A percentile compares a stretch with the other conserved stretches of the same genome.
These are phyloP conservation scores for Salix brachista DNA, from an alignment of 345 rosid genomes.

Conservation along the genomic window DNA sequence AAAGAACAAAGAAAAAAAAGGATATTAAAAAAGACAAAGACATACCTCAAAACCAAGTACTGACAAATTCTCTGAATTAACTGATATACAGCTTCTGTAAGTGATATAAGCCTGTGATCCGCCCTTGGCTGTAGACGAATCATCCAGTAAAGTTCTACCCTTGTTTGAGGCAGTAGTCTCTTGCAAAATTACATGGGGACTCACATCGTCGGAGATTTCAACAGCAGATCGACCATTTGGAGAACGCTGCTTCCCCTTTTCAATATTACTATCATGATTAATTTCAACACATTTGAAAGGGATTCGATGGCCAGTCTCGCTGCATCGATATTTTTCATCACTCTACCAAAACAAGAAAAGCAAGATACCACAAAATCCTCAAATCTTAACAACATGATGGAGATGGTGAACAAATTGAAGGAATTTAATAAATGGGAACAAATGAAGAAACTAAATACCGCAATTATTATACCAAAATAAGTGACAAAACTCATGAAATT, in stretches of 20 bases:
- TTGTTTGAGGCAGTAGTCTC: conserved; percentile 18
- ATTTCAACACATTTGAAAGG: conserved; percentile 68
- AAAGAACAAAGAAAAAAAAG: conserved; percentile 9
- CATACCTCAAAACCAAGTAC: conserved; percentile 86
- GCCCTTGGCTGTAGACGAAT: conserved; percentile 28
- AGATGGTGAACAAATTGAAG: background rate
- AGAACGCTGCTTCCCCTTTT: conserved; percentile 33
- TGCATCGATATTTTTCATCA: conserved; percentile 70
- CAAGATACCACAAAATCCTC: background rate
- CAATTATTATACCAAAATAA: background rate
- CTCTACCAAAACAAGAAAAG: conserved; percentile 31
- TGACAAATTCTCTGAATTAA: conserved; percentile 67
- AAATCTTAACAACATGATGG: background rate
- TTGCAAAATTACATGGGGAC: conserved; percentile 8
- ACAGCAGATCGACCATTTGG: conserved; percentile 31
- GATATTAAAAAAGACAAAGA: background rate
- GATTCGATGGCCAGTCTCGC: conserved; percentile 94
- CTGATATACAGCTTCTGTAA: conserved; percentile 83
- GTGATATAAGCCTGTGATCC: conserved; percentile 57
- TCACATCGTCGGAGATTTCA: conserved; percentile 27
- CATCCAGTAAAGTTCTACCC: conserved; percentile 48
- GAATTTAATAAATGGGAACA: background rate
- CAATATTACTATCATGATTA: conserved; percentile 21
- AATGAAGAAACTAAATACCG: background rate
- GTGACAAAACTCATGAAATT: background rate